phyloP scores from a whole-genome alignment of 148 eudicot species.

The Simmondsia chinensis region DNA sequence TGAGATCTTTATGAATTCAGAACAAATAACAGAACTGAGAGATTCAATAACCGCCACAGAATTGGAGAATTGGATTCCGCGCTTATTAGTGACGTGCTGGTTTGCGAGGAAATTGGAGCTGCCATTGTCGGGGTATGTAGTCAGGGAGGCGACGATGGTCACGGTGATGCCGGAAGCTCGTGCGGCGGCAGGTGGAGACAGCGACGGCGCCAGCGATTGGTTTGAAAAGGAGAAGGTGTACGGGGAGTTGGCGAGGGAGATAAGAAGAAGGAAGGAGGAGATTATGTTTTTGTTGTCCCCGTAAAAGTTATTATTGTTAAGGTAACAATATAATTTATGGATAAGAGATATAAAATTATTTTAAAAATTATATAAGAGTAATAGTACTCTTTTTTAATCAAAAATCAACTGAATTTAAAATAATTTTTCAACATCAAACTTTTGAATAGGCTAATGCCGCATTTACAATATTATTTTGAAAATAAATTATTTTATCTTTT shows the following conservation, averaged over 20 bases:
- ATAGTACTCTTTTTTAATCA: no score
- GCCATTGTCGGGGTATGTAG: constrained; percentile 30
- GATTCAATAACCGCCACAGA: background rate
- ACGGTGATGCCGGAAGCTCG: constrained; percentile 33
- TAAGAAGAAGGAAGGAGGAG: constrained; percentile 22
- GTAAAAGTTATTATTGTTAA: no score
- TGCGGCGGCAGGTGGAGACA: background rate
- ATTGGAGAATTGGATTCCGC: background rate
- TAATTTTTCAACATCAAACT: no score
- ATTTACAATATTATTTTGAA: no score
- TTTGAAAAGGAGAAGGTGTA: constrained; percentile 18
- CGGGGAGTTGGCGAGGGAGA: constrained; percentile 27
- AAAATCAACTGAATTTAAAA: no score
- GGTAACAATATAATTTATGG: no score
- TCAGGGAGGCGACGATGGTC: constrained; percentile 64
- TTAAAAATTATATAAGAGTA: no score
- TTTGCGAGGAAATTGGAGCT: constrained; percentile 42
- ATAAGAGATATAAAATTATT: no score
- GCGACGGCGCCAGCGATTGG: constrained; percentile 5
- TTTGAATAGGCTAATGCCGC: no score
- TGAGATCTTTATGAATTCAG: constrained; percentile 34
- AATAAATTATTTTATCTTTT: no score
- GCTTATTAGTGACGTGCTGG: constrained; percentile 56
- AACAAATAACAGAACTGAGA: constrained; percentile 34
- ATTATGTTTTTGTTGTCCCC: no score